Percentiles rank a stretch among this genome's conserved stretches.
Evolutionary conservation across 208 protist genomes (phyloP).

Genomic region (Crithidia expoeki): DNA sequence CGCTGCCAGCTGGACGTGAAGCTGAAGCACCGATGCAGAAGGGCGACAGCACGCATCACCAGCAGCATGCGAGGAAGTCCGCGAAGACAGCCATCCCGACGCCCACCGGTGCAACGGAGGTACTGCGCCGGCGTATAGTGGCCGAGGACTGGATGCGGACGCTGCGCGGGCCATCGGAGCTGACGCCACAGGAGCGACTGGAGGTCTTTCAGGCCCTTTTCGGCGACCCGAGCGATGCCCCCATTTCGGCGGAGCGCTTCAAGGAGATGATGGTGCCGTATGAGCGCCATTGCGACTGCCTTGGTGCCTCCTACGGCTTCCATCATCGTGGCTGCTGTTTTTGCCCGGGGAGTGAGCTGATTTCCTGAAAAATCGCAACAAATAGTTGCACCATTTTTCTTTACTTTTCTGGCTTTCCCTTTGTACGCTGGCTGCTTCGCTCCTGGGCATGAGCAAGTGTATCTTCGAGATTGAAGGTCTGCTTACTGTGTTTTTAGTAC

Average conservation of each 20-base stretch:
- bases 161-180: constrained; percentile 11
- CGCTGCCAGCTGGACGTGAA: too few relatives aligned
- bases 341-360: background rate
- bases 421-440: too few relatives aligned
- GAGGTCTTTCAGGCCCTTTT: constrained; percentile 25
- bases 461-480: too few relatives aligned
- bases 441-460: too few relatives aligned
- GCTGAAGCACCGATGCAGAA: background rate
- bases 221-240: constrained; percentile 16
- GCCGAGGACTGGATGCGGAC: constrained; percentile 24
- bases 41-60: background rate
- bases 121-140: constrained; percentile 31
- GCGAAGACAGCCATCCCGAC: background rate
- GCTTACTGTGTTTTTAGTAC: too few relatives aligned
- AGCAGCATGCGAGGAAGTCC: background rate
- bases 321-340: constrained; percentile 26
- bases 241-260: constrained; percentile 31
- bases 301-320: constrained; percentile 41
- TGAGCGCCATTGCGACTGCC: constrained; percentile 35
- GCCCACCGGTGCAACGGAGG: constrained; percentile 12
- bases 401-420: constrained; percentile 19
- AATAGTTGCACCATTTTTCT: background rate
- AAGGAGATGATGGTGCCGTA: constrained; percentile 36
- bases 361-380: background rate
- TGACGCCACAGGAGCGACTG: constrained; percentile 26